phyloP scores from a whole-genome alignment of 805 yeast genomes.

The Debaryomyces castellii region DNA sequence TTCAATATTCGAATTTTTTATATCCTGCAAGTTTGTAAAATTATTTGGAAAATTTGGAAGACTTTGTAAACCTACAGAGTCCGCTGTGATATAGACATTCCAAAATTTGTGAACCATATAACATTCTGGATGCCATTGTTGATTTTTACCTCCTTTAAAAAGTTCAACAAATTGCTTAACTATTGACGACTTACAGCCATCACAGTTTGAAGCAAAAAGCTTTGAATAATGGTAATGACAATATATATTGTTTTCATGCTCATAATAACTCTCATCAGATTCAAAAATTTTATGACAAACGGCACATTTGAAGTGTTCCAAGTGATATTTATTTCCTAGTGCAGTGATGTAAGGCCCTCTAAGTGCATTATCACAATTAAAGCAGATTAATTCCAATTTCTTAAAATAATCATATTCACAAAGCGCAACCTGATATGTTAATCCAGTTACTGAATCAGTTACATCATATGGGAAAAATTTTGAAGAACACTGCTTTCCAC shows the following conservation, averaged over 20 bases:
- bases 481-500: constrained; percentile 76
- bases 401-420: constrained; percentile 94
- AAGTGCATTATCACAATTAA: constrained; percentile 78
- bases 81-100: constrained; percentile 78
- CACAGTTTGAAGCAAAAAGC: constrained; percentile 82
- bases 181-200: constrained; percentile 89
- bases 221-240: constrained; percentile 94
- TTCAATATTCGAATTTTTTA: constrained; percentile 18
- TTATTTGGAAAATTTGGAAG: constrained; percentile 11
- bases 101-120: constrained; percentile 96
- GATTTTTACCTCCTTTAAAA: constrained; percentile 84
- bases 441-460: constrained; percentile 39
- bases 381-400: constrained; percentile 81
- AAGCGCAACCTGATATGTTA: constrained; percentile 42
- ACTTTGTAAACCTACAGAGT: constrained; percentile 48
- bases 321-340: constrained; percentile 85
- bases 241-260: constrained; percentile 76
- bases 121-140: constrained; percentile 99
- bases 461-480: constrained; percentile 83
- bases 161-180: constrained; percentile 93
- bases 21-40: constrained; percentile 9
- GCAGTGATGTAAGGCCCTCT: constrained; percentile 95
- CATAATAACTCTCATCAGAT: constrained; percentile 87
- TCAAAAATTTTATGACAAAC: constrained; percentile 86
- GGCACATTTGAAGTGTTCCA: constrained; percentile 92